Percentiles rank a stretch among this genome's conserved stretches.
Evolutionary conservation across 2,329 filamentous ascomycete species (phyloP).

Genomic region (Trichoderma breve): DNA sequence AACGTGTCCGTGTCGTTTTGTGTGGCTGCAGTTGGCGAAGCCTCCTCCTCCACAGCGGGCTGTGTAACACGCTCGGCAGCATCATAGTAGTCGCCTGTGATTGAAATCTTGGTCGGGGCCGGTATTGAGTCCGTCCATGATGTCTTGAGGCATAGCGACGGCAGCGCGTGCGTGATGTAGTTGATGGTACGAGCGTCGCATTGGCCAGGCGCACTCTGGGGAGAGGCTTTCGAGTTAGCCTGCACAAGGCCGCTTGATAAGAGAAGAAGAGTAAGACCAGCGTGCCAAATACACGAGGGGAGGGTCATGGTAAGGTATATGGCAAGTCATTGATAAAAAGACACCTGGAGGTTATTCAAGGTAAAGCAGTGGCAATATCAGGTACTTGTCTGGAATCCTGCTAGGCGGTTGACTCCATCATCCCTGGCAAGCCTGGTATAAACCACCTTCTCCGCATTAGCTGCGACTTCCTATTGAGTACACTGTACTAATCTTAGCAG

Average conservation of each 20-base stretch:
- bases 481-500: neutral
- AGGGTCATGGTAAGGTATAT: conserved; percentile 4
- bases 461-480: neutral
- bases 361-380: neutral
- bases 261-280: neutral
- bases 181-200: conserved; percentile 68
- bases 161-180: conserved; percentile 76
- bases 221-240: neutral
- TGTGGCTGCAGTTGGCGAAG: neutral
- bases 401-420: neutral
- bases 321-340: conserved; percentile 7
- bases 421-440: neutral
- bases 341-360: neutral
- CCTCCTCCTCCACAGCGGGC: neutral
- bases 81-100: neutral
- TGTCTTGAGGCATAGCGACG: conserved; percentile 72
- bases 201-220: neutral
- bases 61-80: neutral
- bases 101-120: conserved; percentile 2
- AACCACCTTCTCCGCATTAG: neutral
- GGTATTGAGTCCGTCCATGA: conserved; percentile 46
- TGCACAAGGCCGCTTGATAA: neutral
- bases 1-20: neutral
- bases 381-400: neutral
- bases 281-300: conserved; percentile 14